Evolutionary conservation across 768 basidiomycete genomes (phyloP).

Genomic region (Arthromyces matolae): DNA sequence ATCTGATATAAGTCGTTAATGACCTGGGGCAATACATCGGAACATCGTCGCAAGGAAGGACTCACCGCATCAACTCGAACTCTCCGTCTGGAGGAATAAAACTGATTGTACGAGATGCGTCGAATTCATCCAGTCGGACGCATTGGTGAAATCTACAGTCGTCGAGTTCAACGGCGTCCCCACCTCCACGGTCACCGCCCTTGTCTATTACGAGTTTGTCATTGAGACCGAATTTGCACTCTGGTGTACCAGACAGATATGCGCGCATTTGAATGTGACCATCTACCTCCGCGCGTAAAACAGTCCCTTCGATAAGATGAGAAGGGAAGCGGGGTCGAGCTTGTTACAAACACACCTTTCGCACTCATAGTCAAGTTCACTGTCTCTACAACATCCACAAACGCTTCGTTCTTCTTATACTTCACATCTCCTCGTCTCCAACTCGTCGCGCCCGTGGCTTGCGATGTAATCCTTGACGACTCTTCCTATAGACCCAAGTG

Average conservation of each 20-base stretch:
- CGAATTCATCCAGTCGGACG: constrained; percentile 92
- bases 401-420: constrained; percentile 99
- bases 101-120: constrained; percentile 89
- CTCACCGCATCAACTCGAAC: constrained; percentile 95
- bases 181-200: constrained; percentile 54
- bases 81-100: constrained; percentile 99
- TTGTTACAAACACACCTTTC: constrained; percentile 57
- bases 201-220: constrained; percentile 98
- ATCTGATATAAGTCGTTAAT: constrained; percentile 45
- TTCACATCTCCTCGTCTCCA: constrained; percentile 96
- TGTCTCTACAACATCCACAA: constrained; percentile 98
- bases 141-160: constrained; percentile 99
- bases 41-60: background rate
- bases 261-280: constrained; percentile 98
- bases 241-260: constrained; percentile 93
- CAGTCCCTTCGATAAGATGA: constrained; percentile 53
- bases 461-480: constrained; percentile 93
- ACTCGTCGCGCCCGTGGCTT: constrained; percentile 94
- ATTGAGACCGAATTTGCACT: constrained; percentile 98
- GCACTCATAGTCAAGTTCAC: constrained; percentile 97
- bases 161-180: constrained; percentile 90
- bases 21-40: background rate
- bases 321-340: background rate
- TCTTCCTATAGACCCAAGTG: constrained; percentile 64
- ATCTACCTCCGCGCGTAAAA: constrained; percentile 94